A percentile compares a stretch with the other conserved stretches of the same genome.
These are phyloP conservation scores for rapeseed (Brassica napus) DNA, from an alignment of 345 rosid species.

Conservation along the genomic window DNA sequence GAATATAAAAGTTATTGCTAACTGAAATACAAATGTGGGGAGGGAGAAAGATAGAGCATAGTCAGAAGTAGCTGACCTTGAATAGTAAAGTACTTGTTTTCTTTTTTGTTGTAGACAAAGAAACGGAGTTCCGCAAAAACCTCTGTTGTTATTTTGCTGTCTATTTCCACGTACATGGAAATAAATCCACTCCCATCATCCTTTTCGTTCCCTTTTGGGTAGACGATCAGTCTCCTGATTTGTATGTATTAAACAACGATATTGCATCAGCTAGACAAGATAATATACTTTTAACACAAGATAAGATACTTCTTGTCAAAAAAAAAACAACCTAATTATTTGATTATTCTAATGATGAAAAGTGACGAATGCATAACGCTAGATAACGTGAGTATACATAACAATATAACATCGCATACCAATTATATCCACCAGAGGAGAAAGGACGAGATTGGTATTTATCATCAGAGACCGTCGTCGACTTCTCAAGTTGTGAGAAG, in stretches of 20 bases:
- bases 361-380: not conserved
- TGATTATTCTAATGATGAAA: too few relatives aligned
- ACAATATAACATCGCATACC: not conserved
- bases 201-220: not conserved
- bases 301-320: too few relatives aligned
- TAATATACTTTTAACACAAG: too few relatives aligned
- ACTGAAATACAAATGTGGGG: not conserved
- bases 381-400: not conserved
- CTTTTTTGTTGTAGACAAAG: not conserved
- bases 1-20: not conserved
- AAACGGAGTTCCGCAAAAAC: not conserved
- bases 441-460: constrained; percentile 20
- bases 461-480: not conserved
- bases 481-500: not conserved
- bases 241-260: not conserved
- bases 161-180: not conserved
- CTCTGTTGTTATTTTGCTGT: not conserved
- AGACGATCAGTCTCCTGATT: not conserved
- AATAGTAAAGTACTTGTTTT: not conserved
- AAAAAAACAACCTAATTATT: too few relatives aligned
- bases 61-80: not conserved
- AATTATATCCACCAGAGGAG: constrained; percentile 20
- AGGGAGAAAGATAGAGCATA: not conserved
- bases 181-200: not conserved
- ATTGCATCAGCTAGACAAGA: not conserved